These are phyloP conservation scores for Phialophora verrucosa DNA, from an alignment of 2,329 filamentous ascomycete species.

Conservation along the genomic window DNA sequence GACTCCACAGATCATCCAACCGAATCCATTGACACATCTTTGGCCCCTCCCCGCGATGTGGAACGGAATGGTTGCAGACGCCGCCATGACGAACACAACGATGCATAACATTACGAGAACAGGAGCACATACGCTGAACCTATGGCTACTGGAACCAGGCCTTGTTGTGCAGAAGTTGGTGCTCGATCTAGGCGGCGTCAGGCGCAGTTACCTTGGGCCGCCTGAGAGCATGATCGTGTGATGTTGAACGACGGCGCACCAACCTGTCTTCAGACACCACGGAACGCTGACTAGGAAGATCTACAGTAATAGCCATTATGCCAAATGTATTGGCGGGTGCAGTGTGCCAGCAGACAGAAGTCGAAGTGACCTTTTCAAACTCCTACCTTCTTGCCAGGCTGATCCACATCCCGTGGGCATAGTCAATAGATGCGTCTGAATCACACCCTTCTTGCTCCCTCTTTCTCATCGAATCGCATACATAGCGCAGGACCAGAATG, in stretches of 20 bases:
- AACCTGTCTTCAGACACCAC: background rate
- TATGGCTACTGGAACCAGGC: constrained; percentile 61
- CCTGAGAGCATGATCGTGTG: constrained; percentile 54
- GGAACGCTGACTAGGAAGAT: background rate
- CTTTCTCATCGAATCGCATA: background rate
- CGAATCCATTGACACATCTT: constrained; percentile 31
- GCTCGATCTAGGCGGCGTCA: constrained; percentile 61
- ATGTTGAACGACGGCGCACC: background rate
- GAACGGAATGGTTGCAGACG: constrained; percentile 28
- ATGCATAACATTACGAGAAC: constrained; percentile 49
- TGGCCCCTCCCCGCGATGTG: constrained; percentile 34
- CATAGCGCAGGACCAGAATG: background rate
- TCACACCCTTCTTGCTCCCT: background rate
- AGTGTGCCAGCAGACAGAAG: background rate
- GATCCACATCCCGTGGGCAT: background rate
- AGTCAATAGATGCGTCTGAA: background rate
- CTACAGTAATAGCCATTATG: background rate
- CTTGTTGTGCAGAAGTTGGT: constrained; percentile 64
- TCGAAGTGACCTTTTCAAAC: background rate
- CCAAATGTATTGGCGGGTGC: background rate
- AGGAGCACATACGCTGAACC: constrained; percentile 57
- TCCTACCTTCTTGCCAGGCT: background rate
- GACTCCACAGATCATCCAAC: constrained; percentile 48
- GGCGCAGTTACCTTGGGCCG: constrained; percentile 62
- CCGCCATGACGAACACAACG: constrained; percentile 45